Percentiles rank a stretch among this genome's conserved stretches.
phyloP scores from a whole-genome alignment of 768 basidiomycete species.

The Boletellus ananiceps region DNA sequence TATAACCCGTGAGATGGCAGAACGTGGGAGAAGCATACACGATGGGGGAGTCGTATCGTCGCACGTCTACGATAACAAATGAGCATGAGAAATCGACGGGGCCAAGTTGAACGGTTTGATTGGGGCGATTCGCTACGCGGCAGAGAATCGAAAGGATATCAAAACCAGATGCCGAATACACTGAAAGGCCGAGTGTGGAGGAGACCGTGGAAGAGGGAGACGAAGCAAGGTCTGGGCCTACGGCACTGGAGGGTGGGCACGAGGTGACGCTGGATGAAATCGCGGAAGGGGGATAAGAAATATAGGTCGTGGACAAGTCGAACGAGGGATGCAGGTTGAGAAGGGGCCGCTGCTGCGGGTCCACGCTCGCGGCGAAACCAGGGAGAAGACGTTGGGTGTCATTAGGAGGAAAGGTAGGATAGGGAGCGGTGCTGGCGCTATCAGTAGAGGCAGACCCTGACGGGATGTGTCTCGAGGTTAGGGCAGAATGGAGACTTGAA shows the following conservation, averaged over 20 bases:
- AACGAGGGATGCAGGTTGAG: constrained; percentile 3
- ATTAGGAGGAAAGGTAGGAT: not conserved
- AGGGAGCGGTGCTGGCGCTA: not conserved
- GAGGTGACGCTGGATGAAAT: constrained; percentile 5
- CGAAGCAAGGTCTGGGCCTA: not conserved
- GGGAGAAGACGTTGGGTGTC: not conserved
- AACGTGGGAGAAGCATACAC: constrained; percentile 90
- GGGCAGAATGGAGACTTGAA: constrained; percentile 21
- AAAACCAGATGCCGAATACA: constrained; percentile 91
- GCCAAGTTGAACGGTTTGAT: constrained; percentile 75
- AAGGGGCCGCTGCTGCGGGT: constrained; percentile 6
- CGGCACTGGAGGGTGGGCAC: constrained; percentile 3
- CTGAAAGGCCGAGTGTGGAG: constrained; percentile 41
- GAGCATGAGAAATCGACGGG: constrained; percentile 90
- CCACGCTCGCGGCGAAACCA: not conserved
- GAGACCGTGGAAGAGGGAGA: constrained; percentile 21
- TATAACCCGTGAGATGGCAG: constrained; percentile 69
- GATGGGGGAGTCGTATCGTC: constrained; percentile 78
- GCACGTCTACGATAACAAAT: constrained; percentile 87
- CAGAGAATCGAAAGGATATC: constrained; percentile 82
- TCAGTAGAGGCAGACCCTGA: not conserved
- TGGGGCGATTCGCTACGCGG: constrained; percentile 67
- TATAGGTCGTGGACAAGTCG: constrained; percentile 1
- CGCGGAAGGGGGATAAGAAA: constrained; percentile 5
- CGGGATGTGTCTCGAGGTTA: constrained; percentile 15